These are phyloP conservation scores for Naganishia friedmannii DNA, from an alignment of 768 basidiomycete genomes.

Conservation along the genomic window DNA sequence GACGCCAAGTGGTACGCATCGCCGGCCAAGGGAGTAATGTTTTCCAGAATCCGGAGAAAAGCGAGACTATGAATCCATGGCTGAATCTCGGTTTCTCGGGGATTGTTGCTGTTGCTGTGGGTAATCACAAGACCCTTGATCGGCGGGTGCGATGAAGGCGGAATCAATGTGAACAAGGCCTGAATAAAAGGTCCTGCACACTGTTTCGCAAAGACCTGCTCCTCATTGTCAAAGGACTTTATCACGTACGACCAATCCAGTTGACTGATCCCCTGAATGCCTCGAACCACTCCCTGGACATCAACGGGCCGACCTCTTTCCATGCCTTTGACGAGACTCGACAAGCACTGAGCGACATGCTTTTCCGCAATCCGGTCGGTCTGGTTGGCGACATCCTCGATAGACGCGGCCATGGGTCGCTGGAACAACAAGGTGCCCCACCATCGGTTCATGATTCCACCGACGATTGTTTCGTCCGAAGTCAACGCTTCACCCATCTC, in stretches of 20 bases:
- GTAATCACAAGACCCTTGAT: slow-evolving; percentile 52
- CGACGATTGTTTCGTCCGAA: slow-evolving; percentile 48
- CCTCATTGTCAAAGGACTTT: slow-evolving; percentile 77
- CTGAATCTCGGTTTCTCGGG: slow-evolving; percentile 63
- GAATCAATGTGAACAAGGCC: slow-evolving; percentile 80
- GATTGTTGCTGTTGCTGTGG: slow-evolving; percentile 65
- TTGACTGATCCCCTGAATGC: slow-evolving; percentile 31
- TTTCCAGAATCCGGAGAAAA: slow-evolving; percentile 82
- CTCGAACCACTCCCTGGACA: slow-evolving; percentile 47
- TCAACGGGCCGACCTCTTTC: slow-evolving; percentile 44
- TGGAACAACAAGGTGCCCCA: slow-evolving; percentile 45
- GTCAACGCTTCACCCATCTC: slow-evolving; percentile 51
- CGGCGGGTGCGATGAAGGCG: slow-evolving; percentile 56
- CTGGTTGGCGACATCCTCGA: slow-evolving; percentile 37
- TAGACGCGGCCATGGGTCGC: slow-evolving; percentile 32
- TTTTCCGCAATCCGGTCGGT: slow-evolving; percentile 36
- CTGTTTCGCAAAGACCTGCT: slow-evolving; percentile 57
- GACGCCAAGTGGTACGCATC: slow-evolving; percentile 92
- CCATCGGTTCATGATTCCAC: slow-evolving; percentile 47
- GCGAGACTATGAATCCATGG: slow-evolving; percentile 77
- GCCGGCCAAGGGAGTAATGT: slow-evolving; percentile 77
- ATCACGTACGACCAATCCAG: slow-evolving; percentile 80
- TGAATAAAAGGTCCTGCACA: slow-evolving; percentile 85
- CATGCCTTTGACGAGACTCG: slow-evolving; percentile 45
- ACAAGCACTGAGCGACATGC: slow-evolving; percentile 37